Conservation (phyloP, 805 yeast species). For the Candida jianshihensis region DNA sequence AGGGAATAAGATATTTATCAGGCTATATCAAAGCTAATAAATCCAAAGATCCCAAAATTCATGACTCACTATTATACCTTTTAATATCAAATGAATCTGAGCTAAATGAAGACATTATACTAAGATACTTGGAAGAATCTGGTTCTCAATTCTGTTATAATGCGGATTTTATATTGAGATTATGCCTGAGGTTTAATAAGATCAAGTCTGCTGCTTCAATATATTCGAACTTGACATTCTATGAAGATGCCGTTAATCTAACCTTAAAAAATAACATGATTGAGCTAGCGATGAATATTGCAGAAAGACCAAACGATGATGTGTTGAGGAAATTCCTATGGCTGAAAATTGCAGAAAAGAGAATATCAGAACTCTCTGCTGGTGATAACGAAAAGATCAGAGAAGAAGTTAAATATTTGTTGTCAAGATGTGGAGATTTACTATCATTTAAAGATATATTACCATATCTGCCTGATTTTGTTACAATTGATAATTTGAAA, state of each 20-base stretch:
- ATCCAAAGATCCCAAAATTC: slow-evolving; percentile 42
- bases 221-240: slow-evolving; percentile 59
- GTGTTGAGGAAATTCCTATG: slow-evolving; percentile 63
- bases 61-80: slow-evolving; percentile 64
- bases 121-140: slow-evolving; percentile 42
- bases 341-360: slow-evolving; percentile 46
- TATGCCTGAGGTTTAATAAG: slow-evolving; percentile 56
- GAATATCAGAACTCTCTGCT: slow-evolving; percentile 20
- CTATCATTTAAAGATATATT: slow-evolving; percentile 73
- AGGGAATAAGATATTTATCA: slow-evolving; percentile 57
- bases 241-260: slow-evolving; percentile 73
- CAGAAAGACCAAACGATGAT: slow-evolving; percentile 47
- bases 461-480: slow-evolving; percentile 78
- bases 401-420: slow-evolving; percentile 27
- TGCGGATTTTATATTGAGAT: slow-evolving; percentile 64
- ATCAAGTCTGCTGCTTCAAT: slow-evolving; percentile 64
- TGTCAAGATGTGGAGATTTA: slow-evolving; percentile 41
- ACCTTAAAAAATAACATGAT: slow-evolving; percentile 58
- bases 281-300: slow-evolving; percentile 50
- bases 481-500: slow-evolving; percentile 75
- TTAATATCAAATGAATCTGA: slow-evolving; percentile 35
- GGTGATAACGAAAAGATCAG: slow-evolving; percentile 23
- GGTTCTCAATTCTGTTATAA: slow-evolving; percentile 44
- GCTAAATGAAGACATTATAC: slow-evolving; percentile 38
- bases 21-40: slow-evolving; percentile 42